Evolutionary conservation across 805 yeast species (phyloP), one percentile per base, ranked within the genome.

Genomic region (Yamadazyma olivae): DNA sequence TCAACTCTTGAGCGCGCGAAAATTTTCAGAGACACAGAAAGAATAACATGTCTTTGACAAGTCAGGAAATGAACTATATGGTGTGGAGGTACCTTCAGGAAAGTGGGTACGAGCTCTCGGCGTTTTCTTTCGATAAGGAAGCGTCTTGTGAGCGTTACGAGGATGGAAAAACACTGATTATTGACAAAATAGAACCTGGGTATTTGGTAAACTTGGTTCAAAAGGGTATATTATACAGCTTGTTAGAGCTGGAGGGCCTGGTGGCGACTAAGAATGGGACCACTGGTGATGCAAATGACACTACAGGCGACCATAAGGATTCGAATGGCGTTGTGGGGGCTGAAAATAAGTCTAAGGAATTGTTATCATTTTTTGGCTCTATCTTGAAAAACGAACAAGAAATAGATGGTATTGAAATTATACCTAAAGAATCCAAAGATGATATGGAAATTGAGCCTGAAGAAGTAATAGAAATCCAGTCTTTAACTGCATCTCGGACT

Each of bases 51-150:
- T 83, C 95, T 17, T 64, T 91, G 32, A 76, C 93, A 4, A 82
- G 93, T 38, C 79, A 75, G 39, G 95, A 89, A 59, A 74, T 91
- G 36, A 93, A 91, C 66, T 91, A 91, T 55, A 72, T 93, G 48
- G 77, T 91, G 36, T 93, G 96, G 96, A 66, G 97, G 43, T 93
- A 91, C 53, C 70, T 89, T 25, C 95, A 88, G 53, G 98, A 93
- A 56, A 68, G 81, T 5, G 95, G 95, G 3, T 69, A 72, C 26
- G 90, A 85, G 34, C 70, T 86, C 15, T 70, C 93, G 2, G 89
- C 95, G 0, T 78, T 74, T 50, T 95, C 96, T 0, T 61, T 93
- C 19, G 86, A 83, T 44, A 82, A 84, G 46, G 90, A 85, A 46
- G 67, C 91, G 1, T 63, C 72, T 15, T 81, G 84, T 8, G 69